phyloP scores from a whole-genome alignment of 2,329 filamentous ascomycete genomes.

The Aspergillus neotritici region DNA sequence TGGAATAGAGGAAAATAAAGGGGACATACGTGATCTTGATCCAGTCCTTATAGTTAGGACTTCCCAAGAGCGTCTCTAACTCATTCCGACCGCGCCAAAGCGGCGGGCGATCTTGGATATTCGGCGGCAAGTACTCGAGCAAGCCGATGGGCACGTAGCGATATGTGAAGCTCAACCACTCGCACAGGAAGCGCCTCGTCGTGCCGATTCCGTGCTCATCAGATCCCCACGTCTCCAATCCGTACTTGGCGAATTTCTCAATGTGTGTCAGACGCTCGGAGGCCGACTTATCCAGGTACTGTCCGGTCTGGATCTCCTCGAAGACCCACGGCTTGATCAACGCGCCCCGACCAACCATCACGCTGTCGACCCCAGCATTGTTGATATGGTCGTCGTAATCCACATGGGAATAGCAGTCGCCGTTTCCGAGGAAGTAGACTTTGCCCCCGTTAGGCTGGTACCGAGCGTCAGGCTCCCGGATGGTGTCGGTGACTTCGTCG shows the following conservation, averaged over 20 bases:
- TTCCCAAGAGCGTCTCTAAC: conserved; percentile 86
- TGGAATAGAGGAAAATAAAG: conserved; percentile 6
- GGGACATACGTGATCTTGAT: conserved; percentile 85
- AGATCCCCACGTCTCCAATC: conserved; percentile 89
- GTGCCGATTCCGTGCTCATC: conserved; percentile 91
- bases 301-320: conserved; percentile 85
- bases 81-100: conserved; percentile 79
- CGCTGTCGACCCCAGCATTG: conserved; percentile 76
- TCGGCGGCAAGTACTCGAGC: conserved; percentile 80
- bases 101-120: conserved; percentile 82
- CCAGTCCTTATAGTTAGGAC: conserved; percentile 93
- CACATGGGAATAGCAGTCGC: conserved; percentile 87
- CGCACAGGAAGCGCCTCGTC: conserved; percentile 84
- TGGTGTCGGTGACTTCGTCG: conserved; percentile 66
- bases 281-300: conserved; percentile 93
- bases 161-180: conserved; percentile 91
- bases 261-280: conserved; percentile 78
- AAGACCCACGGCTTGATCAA: conserved; percentile 98
- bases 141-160: conserved; percentile 88
- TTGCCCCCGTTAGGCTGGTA: conserved; percentile 64
- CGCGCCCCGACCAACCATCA: conserved; percentile 95
- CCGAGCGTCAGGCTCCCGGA: conserved; percentile 68
- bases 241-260: conserved; percentile 84
- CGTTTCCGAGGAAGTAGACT: conserved; percentile 92
- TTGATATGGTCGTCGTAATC: conserved; percentile 78